phyloP scores from a whole-genome alignment of 2,329 filamentous ascomycete species.

The Alternaria brassicicola region DNA sequence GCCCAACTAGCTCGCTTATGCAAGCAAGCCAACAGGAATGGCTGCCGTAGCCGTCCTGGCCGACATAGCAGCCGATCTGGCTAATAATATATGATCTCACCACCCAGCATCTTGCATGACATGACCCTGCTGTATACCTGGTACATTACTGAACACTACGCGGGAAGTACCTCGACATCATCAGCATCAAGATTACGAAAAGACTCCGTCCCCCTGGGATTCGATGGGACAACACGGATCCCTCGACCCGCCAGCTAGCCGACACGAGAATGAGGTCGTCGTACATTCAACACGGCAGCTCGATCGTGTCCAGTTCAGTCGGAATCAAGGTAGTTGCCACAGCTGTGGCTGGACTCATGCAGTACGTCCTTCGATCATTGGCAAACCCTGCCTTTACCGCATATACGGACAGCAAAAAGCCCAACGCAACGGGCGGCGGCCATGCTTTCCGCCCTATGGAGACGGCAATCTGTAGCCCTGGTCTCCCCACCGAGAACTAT shows the following conservation, averaged over 20 bases:
- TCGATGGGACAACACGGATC: neutral
- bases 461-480: conserved; percentile 2
- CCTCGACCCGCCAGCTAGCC: neutral
- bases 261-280: conserved; percentile 1
- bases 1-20: neutral
- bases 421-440: conserved; percentile 2
- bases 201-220: neutral
- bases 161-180: neutral
- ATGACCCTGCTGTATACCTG: neutral
- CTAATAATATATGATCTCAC: conserved; percentile 11
- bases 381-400: conserved; percentile 2
- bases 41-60: neutral
- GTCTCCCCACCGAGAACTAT: conserved; percentile 7
- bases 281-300: conserved; percentile 1
- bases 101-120: conserved; percentile 2
- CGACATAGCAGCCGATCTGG: neutral
- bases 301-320: neutral
- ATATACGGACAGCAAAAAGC: conserved; percentile 1
- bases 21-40: neutral
- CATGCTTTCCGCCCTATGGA: conserved; percentile 6
- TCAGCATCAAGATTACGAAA: conserved; percentile 10
- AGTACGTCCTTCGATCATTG: neutral
- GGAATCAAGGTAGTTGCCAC: neutral
- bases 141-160: conserved; percentile 5
- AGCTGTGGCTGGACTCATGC: conserved; percentile 2